Evolutionary conservation across 805 yeast genomes (phyloP).

Genomic region (Jamesozyma gamospora): DNA sequence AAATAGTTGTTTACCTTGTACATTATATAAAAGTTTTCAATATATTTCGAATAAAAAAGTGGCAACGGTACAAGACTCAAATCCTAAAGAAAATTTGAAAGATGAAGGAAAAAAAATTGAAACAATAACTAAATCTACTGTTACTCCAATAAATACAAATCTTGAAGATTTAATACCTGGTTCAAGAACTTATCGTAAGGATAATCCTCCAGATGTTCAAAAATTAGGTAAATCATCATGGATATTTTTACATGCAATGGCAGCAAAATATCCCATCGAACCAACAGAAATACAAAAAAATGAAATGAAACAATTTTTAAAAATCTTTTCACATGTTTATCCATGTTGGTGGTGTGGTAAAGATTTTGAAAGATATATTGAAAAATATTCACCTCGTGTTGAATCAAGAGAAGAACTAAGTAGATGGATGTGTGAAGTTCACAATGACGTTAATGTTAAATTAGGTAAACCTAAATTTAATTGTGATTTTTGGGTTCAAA

Average conservation of each 20-base stretch:
- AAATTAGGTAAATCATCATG: conserved; percentile 78
- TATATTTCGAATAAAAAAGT: conserved; percentile 8
- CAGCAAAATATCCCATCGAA: conserved; percentile 75
- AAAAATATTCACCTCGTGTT: conserved; percentile 45
- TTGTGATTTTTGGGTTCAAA: conserved; percentile 80
- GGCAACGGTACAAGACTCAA: too few relatives aligned
- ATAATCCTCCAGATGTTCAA: conserved; percentile 83
- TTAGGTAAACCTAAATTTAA: conserved; percentile 80
- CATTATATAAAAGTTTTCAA: conserved; percentile 66
- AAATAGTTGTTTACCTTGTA: conserved; percentile 74
- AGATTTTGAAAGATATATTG: conserved; percentile 64
- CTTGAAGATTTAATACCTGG: conserved; percentile 37
- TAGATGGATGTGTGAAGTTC: conserved; percentile 90
- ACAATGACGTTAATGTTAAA: conserved; percentile 80
- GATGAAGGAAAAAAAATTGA: neutral
- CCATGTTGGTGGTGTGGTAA: conserved; percentile 94
- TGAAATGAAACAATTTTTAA: conserved; percentile 63
- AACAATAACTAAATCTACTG: neutral
- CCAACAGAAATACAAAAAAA: conserved; percentile 55
- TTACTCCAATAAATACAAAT: neutral
- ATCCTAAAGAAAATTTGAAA: too few relatives aligned
- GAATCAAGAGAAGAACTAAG: conserved; percentile 73
- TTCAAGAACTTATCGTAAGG: conserved; percentile 33
- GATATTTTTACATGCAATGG: conserved; percentile 84
- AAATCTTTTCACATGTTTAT: conserved; percentile 65